Evolutionary conservation across 805 yeast species (phyloP).

Genomic region (Saccharomycopsis sp.): DNA sequence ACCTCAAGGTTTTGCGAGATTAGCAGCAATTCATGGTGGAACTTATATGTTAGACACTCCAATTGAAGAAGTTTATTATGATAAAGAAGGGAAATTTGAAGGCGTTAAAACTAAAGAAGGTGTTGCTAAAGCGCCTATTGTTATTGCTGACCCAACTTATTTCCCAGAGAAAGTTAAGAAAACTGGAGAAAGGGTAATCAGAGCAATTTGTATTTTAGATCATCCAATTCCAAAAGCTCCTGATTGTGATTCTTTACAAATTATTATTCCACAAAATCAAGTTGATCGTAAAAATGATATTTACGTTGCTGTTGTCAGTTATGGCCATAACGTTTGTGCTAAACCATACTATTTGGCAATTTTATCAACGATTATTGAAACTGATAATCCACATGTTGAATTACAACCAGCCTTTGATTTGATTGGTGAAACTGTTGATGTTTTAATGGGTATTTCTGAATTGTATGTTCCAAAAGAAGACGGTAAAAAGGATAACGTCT

Average conservation of each 20-base stretch:
- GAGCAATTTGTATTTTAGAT: slow-evolving; percentile 83
- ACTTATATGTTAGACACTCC: slow-evolving; percentile 98
- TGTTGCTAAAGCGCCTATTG: slow-evolving; percentile 82
- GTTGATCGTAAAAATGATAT: slow-evolving; percentile 89
- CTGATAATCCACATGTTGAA: slow-evolving; percentile 74
- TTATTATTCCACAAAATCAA: slow-evolving; percentile 95
- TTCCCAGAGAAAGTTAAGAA: slow-evolving; percentile 77
- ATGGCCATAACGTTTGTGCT: slow-evolving; percentile 84
- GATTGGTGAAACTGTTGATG: slow-evolving; percentile 66
- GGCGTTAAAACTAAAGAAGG: slow-evolving; percentile 94
- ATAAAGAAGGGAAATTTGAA: slow-evolving; percentile 60
- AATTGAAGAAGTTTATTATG: slow-evolving; percentile 78
- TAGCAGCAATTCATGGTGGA: slow-evolving; percentile 96
- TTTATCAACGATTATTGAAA: slow-evolving; percentile 89
- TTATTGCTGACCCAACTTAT: slow-evolving; percentile 96
- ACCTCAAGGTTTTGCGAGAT: slow-evolving; percentile 98
- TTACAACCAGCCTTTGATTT: slow-evolving; percentile 90
- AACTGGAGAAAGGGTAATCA: slow-evolving; percentile 67
- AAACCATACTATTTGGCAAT: slow-evolving; percentile 88
- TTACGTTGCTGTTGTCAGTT: slow-evolving; percentile 84
- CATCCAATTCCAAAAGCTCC: slow-evolving; percentile 81
- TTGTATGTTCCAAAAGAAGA: slow-evolving; percentile 80
- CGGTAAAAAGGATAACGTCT: slow-evolving; percentile 74
- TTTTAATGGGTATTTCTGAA: slow-evolving; percentile 91
- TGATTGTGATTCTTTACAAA: slow-evolving; percentile 84